These are phyloP conservation scores for Penicillium simplicissimum DNA, from an alignment of 495 filamentous ascomycete genomes.

Conservation along the genomic window DNA sequence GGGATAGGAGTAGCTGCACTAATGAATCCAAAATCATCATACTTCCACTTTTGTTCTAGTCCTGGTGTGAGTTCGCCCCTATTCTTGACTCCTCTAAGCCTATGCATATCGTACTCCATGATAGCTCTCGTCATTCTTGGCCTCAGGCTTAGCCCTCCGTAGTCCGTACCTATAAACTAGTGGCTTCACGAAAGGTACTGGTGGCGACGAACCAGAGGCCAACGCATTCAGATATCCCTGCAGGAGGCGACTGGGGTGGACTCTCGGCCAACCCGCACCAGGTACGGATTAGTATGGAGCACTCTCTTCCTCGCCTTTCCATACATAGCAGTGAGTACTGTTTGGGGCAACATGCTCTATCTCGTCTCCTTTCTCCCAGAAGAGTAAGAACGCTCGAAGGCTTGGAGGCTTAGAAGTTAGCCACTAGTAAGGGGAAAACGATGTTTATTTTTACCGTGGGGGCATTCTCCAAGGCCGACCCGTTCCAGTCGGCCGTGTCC, in stretches of 20 bases:
- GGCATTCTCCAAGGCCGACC: not conserved
- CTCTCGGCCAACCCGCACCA: not conserved
- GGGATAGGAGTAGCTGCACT: not conserved
- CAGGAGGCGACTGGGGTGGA: not conserved
- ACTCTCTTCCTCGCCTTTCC: not conserved
- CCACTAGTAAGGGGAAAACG: not conserved
- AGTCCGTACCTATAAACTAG: not conserved
- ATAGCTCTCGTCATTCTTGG: not conserved
- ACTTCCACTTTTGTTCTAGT: not conserved
- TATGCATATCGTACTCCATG: not conserved
- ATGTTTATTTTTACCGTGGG: conserved; percentile 6
- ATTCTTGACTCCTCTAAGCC: not conserved
- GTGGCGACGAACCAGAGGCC: not conserved
- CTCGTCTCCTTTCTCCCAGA: not conserved
- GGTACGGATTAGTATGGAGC: not conserved
- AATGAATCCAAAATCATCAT: not conserved
- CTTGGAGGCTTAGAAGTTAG: not conserved
- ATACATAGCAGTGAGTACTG: not conserved
- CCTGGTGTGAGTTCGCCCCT: not conserved
- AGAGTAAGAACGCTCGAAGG: not conserved
- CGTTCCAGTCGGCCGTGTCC: conserved; percentile 5
- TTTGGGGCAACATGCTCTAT: not conserved
- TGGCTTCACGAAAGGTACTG: not conserved
- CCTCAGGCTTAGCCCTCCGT: not conserved
- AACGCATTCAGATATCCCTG: not conserved